Evolutionary conservation across 2,329 filamentous ascomycete genomes (phyloP).

Genomic region (Thielaviopsis euricoi): DNA sequence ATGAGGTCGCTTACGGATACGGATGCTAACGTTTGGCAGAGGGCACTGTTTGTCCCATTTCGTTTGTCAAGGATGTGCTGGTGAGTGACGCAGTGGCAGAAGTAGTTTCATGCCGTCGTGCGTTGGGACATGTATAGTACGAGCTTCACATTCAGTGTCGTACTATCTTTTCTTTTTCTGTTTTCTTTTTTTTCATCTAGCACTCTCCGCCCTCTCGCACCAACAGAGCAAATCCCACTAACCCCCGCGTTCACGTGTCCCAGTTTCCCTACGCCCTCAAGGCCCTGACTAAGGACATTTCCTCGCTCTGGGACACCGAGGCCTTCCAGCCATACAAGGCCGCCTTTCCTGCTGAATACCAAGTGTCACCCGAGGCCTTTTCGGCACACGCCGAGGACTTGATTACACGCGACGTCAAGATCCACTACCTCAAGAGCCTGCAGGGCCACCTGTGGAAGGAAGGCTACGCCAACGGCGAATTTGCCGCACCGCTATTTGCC

Average conservation of each 20-base stretch:
- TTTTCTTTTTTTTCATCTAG: slow-evolving; percentile 10
- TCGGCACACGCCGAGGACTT: slow-evolving; percentile 54
- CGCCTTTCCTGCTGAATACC: slow-evolving; percentile 52
- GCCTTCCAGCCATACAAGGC: slow-evolving; percentile 50
- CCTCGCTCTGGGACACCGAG: slow-evolving; percentile 48
- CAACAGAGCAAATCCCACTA: not conserved
- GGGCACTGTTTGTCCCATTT: slow-evolving; percentile 69
- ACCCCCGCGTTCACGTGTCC: not conserved
- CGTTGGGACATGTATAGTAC: not conserved
- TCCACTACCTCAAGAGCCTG: slow-evolving; percentile 60
- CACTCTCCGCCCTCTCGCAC: slow-evolving; percentile 1
- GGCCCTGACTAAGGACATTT: slow-evolving; percentile 46
- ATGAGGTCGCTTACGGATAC: too few relatives aligned
- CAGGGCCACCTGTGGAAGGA: slow-evolving; percentile 66
- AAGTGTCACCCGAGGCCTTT: slow-evolving; percentile 40
- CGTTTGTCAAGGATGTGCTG: slow-evolving; percentile 68
- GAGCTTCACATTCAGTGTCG: not conserved
- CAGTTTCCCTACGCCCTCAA: slow-evolving; percentile 65
- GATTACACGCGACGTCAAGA: slow-evolving; percentile 56
- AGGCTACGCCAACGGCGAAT: slow-evolving; percentile 53
- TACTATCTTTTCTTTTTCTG: slow-evolving; percentile 13
- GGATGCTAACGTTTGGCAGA: slow-evolving; percentile 30
- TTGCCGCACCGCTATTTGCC: slow-evolving; percentile 56
- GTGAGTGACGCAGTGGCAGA: slow-evolving; percentile 39
- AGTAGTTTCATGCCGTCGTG: not conserved